Base-by-base conservation (phyloP, 371 early-diverging fungal genomes). In the Lichtheimia ornata region DNA sequence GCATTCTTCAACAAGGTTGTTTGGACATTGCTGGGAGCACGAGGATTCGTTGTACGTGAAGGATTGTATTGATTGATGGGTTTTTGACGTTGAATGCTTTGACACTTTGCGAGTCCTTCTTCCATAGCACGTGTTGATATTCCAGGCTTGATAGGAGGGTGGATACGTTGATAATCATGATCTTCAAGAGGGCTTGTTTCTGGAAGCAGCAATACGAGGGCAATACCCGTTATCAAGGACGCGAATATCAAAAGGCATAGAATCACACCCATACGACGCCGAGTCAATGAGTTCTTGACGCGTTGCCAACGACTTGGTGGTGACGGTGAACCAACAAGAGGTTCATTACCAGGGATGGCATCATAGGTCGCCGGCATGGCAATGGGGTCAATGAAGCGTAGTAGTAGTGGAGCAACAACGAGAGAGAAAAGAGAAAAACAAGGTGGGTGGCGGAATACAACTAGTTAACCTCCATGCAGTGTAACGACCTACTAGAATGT, bases 1-100 rank as follows among this genome's bases (percentile, higher is more conserved):
- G 81, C 87, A 50, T 85, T 81, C 64, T 67, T 82, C 45, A 85
- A 58, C 27, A 83, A 51, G 0, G 76, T 65, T 15, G 71, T 57
- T 24, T 45, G 50, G 54, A 66, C 18, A 61, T 63, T 14, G 64
- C 65, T 51, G 6, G 45, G 60, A 3, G 63, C 65, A 52, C 60
- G 44, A 22, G 65, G 67, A 55, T 61, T 70, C 5, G 25, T 54
- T 13, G 25, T 54, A n/a, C 59, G 63, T 3, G 18, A 40, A 12
- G 52, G 53, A 57, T 53, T 52, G 17, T 61, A 53, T 24, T 42
- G 35, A 18, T 63, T 58, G 18, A 58, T 45, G 1, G 25, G 59
- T 17, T 27, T 51, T 27, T 35, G 42, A 11, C 13, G 47, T 28
- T 41, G 49, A n/a, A 66, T 28, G 11, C 53, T 51, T 15, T 52